Evolutionary conservation across 1,284 basidiomycete species (phyloP).

Genomic region (Athelia sp.): DNA sequence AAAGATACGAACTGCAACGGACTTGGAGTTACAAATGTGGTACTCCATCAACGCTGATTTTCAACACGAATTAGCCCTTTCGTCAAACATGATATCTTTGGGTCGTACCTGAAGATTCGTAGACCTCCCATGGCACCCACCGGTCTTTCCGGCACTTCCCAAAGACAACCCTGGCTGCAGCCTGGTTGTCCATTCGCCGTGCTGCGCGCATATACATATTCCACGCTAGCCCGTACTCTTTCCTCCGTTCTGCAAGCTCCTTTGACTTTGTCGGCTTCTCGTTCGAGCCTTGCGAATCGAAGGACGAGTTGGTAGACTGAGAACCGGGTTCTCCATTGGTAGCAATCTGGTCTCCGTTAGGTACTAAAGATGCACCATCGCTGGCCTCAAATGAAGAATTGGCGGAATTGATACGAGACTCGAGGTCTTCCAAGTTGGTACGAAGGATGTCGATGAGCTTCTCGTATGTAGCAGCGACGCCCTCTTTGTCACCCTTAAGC

Average conservation of each 20-base stretch:
- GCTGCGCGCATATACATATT: constrained; percentile 94
- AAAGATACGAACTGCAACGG: constrained; percentile 88
- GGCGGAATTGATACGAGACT: constrained; percentile 42
- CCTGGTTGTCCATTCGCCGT: constrained; percentile 76
- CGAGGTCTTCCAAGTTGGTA: constrained; percentile 68
- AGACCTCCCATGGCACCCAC: constrained; percentile 89
- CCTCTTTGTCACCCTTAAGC: constrained; percentile 25
- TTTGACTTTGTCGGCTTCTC: constrained; percentile 41
- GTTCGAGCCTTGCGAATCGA: constrained; percentile 35
- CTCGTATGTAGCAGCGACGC: constrained; percentile 64
- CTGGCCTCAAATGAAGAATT: constrained; percentile 34
- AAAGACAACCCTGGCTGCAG: constrained; percentile 78
- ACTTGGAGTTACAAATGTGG: constrained; percentile 84
- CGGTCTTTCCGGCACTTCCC: constrained; percentile 82
- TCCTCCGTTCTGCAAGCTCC: constrained; percentile 56
- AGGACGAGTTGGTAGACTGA: constrained; percentile 34
- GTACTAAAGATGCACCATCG: constrained; percentile 18
- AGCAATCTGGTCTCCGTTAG: constrained; percentile 8
- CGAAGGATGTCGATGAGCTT: constrained; percentile 69
- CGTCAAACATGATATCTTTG: neutral
- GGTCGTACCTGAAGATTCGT: constrained; percentile 80
- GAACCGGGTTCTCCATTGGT: constrained; percentile 20
- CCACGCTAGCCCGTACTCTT: constrained; percentile 66
- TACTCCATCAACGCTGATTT: constrained; percentile 88
- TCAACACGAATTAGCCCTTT: neutral